These are phyloP conservation scores for Mortierella sp. DNA, from an alignment of 371 early-diverging fungal genomes.

Conservation along the genomic window DNA sequence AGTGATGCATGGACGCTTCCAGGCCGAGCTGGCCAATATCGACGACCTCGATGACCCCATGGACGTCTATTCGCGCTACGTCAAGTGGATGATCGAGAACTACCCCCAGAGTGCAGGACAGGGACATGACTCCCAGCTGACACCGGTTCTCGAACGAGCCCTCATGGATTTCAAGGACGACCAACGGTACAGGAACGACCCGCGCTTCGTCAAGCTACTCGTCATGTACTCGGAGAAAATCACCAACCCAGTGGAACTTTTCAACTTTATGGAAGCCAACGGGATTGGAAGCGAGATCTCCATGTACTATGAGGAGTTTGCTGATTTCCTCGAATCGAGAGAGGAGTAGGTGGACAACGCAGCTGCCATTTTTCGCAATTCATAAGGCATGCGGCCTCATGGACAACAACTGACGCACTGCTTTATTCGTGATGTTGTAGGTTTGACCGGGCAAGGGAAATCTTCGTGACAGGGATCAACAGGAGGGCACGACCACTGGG, in stretches of 20 bases:
- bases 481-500: conserved; percentile 66
- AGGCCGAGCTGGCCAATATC: conserved; percentile 61
- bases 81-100: conserved; percentile 79
- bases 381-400: no score
- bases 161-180: conserved; percentile 72
- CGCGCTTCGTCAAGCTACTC: conserved; percentile 83
- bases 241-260: conserved; percentile 74
- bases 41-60: conserved; percentile 82
- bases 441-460: conserved; percentile 64
- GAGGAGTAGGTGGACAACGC: conserved; percentile 65
- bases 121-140: conserved; percentile 65
- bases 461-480: conserved; percentile 67
- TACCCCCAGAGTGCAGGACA: conserved; percentile 74
- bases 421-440: conserved; percentile 36
- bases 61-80: conserved; percentile 77
- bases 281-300: conserved; percentile 78
- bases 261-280: conserved; percentile 75
- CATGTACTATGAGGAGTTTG: conserved; percentile 86
- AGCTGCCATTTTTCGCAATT: no score
- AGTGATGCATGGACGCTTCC: conserved; percentile 59
- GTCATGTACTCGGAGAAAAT: conserved; percentile 72
- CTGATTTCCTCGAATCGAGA: conserved; percentile 66
- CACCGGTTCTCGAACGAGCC: conserved; percentile 71
- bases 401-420: background rate
- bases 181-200: conserved; percentile 79